Conservation (phyloP, 768 basidiomycete genomes). For the Russula foetens region DNA sequence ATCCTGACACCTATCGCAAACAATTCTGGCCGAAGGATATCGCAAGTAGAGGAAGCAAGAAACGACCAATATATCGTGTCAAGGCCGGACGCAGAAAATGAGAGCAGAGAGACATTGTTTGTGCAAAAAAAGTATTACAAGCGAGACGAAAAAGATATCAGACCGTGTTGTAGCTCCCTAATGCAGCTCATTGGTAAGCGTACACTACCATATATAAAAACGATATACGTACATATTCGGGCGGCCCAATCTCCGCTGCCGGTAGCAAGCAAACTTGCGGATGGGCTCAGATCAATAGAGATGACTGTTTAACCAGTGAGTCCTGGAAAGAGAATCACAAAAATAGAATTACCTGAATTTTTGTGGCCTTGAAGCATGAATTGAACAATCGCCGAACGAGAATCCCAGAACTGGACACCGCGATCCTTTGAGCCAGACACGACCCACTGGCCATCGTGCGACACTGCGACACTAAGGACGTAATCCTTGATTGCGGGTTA, state of each 20-base stretch:
- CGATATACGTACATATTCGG: conserved; percentile 53
- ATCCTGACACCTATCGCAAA: conserved; percentile 10
- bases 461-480: conserved; percentile 69
- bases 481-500: conserved; percentile 42
- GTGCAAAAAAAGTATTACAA: conserved; percentile 2
- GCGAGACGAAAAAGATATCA: not conserved
- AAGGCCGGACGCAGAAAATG: conserved; percentile 1
- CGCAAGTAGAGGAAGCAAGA: conserved; percentile 14
- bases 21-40: not conserved
- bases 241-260: conserved; percentile 69
- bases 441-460: conserved; percentile 90
- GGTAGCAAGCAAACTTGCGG: conserved; percentile 54
- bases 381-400: conserved; percentile 70
- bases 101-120: conserved; percentile 7
- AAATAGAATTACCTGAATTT: conserved; percentile 43
- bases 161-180: conserved; percentile 24
- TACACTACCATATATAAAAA: not conserved
- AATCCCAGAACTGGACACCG: conserved; percentile 92
- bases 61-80: conserved; percentile 4
- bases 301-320: conserved; percentile 40
- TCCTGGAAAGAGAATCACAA: not conserved
- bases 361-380: conserved; percentile 84
- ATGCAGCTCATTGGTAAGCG: not conserved
- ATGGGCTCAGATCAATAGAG: conserved; percentile 59
- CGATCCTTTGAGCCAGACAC: conserved; percentile 96